Evolutionary conservation across 116 monocot genomes (phyloP), one percentile per base, ranked within the genome.

Genomic region (Phalaenopsis hybrid): DNA sequence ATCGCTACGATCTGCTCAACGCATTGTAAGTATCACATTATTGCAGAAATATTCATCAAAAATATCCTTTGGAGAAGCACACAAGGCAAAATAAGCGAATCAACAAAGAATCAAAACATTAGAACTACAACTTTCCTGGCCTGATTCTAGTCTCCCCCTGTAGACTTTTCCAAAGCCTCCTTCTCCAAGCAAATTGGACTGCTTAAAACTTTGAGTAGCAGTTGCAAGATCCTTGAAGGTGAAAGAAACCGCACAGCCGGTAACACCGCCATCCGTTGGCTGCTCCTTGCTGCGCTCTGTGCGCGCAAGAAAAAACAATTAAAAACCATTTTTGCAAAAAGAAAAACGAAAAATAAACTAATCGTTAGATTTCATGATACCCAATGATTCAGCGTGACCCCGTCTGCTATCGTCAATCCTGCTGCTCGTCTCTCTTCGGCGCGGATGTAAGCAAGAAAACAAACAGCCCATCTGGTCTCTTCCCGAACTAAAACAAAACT

Each of bases 161-260:
- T 86, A 93, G 43, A 93, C 93, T 72, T 59, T 90, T 17, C 93
- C 91, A 34, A 93, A 93, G 1, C 93, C 91, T 25, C 93, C 93
- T 78, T 93, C 89, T 4, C 93, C 93, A 28, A 93, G 80, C 65
- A 83, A 77, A 82, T 90, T 90, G 10, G 75, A 7, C n/a, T 81
- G 84, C 11, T 31, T 81, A 59, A 93, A 93, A 50, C 86, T 87
- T 45, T 76, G 59, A 48, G 93, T 93, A 20, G 87, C 88, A 18
- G 46, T 55, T 43, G 85, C 88, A 34, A 93, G 87, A 46, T 90
- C 89, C 18, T 80, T 78, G 55, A 93, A 89, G 25, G 75, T 74
- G 58, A 84, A 90, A 58, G 81, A 83, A 23, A 73, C 73, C 28
- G 90, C 85, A 28, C 83, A 51, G 57, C 45, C 43, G 67, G 49